A percentile compares a stretch with the other conserved stretches of the same genome.
These are phyloP conservation scores for Oryza nivara DNA, from an alignment of 176 grass and related monocot genomes.

Conservation along the genomic window DNA sequence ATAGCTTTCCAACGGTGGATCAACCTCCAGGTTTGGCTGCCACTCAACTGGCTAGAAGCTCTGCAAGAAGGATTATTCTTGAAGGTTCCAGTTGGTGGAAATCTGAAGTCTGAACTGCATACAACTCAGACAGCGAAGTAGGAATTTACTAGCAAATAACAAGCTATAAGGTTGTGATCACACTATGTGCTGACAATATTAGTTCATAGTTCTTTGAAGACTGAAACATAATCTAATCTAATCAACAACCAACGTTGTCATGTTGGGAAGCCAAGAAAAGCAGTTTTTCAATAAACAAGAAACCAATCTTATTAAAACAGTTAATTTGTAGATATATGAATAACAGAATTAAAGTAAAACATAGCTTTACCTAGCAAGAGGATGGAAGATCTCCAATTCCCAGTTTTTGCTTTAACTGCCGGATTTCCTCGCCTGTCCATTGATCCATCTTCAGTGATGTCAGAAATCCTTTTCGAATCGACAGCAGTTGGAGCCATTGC, in stretches of 20 bases:
- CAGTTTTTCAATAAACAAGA: neutral
- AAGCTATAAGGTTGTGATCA: neutral
- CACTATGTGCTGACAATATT: neutral
- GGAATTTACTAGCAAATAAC: neutral
- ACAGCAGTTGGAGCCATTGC: slow-evolving; percentile 40
- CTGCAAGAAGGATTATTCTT: slow-evolving; percentile 25
- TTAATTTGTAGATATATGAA: neutral
- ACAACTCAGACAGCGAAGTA: slow-evolving; percentile 4
- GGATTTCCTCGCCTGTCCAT: slow-evolving; percentile 66
- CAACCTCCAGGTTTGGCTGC: slow-evolving; percentile 24
- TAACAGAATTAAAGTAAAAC: neutral
- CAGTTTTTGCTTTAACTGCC: slow-evolving; percentile 59
- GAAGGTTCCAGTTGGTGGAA: slow-evolving; percentile 12
- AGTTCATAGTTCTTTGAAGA: neutral
- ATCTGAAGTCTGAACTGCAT: slow-evolving; percentile 29
- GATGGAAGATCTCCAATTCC: slow-evolving; percentile 64
- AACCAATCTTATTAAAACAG: neutral
- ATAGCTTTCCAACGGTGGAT: slow-evolving; percentile 10
- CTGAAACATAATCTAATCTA: neutral
- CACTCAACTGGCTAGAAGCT: slow-evolving; percentile 3
- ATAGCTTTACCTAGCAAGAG: slow-evolving; percentile 66
- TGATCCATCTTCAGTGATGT: slow-evolving; percentile 70
- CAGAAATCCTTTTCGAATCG: slow-evolving; percentile 46
- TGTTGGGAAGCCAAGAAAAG: neutral
- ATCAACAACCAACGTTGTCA: neutral